Conservation (phyloP, 306 rosid species). For the Vigna reflexopilosa region DNA sequence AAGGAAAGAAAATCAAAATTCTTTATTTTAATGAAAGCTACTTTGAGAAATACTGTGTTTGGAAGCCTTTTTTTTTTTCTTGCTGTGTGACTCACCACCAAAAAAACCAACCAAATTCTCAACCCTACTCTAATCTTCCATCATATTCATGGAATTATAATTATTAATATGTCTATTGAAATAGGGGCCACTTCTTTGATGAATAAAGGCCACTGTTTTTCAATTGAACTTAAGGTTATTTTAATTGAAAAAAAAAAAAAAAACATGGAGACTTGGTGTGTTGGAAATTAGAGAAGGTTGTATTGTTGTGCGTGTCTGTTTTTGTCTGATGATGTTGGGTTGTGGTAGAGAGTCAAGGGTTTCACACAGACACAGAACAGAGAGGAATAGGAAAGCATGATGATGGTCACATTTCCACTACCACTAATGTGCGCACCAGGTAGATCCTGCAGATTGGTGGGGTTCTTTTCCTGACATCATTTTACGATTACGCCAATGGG, state of each 20-base stretch:
- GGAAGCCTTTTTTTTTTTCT: background rate
- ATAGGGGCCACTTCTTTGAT: background rate
- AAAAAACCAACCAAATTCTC: constrained; percentile 44
- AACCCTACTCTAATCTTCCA: constrained; percentile 42
- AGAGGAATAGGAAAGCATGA: constrained; percentile 23
- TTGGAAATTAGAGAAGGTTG: constrained; percentile 1
- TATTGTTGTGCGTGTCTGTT: constrained; percentile 32
- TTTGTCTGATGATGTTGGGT: constrained; percentile 12
- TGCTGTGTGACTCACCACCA: constrained; percentile 32
- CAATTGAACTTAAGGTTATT: constrained; percentile 14
- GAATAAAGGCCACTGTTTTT: constrained; percentile 12
- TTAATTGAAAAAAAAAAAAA: background rate
- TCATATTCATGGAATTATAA: constrained; percentile 29
- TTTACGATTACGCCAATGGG: background rate
- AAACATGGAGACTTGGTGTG: background rate
- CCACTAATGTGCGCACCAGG: constrained; percentile 65
- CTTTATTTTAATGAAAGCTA: constrained; percentile 32
- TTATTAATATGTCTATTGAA: background rate
- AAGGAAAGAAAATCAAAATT: background rate
- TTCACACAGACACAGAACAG: constrained; percentile 19
- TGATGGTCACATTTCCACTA: constrained; percentile 67
- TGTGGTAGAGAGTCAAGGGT: constrained; percentile 53
- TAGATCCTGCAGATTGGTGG: constrained; percentile 46
- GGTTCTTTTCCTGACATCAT: constrained; percentile 45
- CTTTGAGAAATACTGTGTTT: constrained; percentile 37